These are phyloP conservation scores for Acacia confusa DNA, from an alignment of 306 rosid genomes.

Conservation along the genomic window DNA sequence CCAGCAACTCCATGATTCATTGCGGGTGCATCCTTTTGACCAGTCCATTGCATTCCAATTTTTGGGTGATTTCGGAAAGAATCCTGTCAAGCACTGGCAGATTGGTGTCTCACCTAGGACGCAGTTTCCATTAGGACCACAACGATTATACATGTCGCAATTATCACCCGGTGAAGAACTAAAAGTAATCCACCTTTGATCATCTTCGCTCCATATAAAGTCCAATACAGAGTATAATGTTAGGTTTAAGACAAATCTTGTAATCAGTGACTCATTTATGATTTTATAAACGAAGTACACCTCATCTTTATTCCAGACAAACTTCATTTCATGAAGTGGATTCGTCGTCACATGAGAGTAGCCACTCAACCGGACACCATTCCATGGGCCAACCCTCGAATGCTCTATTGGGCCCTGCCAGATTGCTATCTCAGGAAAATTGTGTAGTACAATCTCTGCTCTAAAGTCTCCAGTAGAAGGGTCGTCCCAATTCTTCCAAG, in stretches of 20 bases:
- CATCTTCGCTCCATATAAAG: not conserved
- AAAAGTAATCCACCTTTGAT: not conserved
- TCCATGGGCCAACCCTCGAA: not conserved
- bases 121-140: not conserved
- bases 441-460: too few species aligned
- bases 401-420: not conserved
- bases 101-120: not conserved
- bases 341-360: not conserved
- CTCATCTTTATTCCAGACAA: not conserved
- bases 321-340: not conserved
- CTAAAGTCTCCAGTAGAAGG: too few species aligned
- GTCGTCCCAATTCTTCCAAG: too few species aligned
- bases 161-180: not conserved
- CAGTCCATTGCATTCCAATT: not conserved
- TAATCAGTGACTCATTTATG: not conserved
- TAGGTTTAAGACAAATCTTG: not conserved
- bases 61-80: not conserved
- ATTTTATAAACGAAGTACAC: not conserved
- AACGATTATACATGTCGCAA: not conserved
- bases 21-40: not conserved
- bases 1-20: not conserved
- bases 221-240: not conserved
- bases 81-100: not conserved
- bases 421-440: not conserved
- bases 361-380: slow-evolving; percentile 1